Evolutionary conservation across 345 rosid species (phyloP).

Genomic region (Hibiscus tridactylites): DNA sequence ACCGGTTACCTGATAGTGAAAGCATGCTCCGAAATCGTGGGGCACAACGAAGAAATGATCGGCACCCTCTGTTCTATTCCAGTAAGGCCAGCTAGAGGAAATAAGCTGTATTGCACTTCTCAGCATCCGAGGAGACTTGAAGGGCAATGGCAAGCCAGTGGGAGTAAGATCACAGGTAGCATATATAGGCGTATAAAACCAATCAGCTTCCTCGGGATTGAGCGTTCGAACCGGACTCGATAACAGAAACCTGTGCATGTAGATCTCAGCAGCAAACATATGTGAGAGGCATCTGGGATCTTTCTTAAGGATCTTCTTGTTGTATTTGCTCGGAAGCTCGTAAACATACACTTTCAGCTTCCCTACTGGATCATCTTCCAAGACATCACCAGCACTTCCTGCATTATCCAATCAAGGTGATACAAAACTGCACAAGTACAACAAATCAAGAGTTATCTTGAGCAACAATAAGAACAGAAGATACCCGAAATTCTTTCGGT

Average conservation of each 20-base stretch:
- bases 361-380: conserved; percentile 97
- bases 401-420: conserved; percentile 11
- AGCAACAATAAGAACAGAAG: not conserved
- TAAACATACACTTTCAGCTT: conserved; percentile 87
- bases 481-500: conserved; percentile 78
- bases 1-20: conserved; percentile 72
- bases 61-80: conserved; percentile 96
- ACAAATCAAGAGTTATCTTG: not conserved
- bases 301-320: conserved; percentile 86
- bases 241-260: conserved; percentile 88
- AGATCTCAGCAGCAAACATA: conserved; percentile 99
- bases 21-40: conserved; percentile 97
- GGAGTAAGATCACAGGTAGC: conserved; percentile 97
- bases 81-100: conserved; percentile 90
- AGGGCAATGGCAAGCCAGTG: conserved; percentile 85
- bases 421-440: too few species aligned
- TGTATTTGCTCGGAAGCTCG: conserved; percentile 95
- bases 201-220: conserved; percentile 93
- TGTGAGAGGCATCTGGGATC: conserved; percentile 90
- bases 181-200: conserved; percentile 95
- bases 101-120: conserved; percentile 96
- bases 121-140: conserved; percentile 93
- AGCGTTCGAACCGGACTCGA: conserved; percentile 94
- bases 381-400: conserved; percentile 99
- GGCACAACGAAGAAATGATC: conserved; percentile 96